Percentiles rank a stretch among this genome's conserved stretches.
phyloP scores from a whole-genome alignment of 2,329 filamentous ascomycete species.

The Arthrobotrys musiformis region DNA sequence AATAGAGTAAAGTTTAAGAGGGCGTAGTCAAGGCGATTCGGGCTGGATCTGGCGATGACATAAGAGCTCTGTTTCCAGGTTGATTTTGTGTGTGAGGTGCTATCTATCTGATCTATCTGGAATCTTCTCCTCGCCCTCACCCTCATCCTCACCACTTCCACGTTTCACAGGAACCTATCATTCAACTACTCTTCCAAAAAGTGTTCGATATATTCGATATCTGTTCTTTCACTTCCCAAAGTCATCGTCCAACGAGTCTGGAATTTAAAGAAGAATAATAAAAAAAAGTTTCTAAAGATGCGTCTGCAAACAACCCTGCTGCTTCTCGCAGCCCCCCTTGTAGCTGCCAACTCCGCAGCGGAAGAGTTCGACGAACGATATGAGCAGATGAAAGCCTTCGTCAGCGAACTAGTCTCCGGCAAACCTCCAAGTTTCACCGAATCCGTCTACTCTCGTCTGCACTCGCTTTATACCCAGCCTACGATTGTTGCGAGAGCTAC shows the following conservation, averaged over 20 bases:
- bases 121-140: neutral
- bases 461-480: conserved; percentile 74
- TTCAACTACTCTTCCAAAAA: neutral
- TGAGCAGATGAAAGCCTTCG: conserved; percentile 74
- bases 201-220: neutral
- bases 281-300: conserved; percentile 17
- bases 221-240: neutral
- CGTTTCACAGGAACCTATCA: conserved; percentile 16
- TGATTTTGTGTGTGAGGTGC: too few relatives aligned
- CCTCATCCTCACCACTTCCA: neutral
- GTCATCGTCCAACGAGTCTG: neutral
- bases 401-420: conserved; percentile 79
- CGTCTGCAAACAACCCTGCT: conserved; percentile 34
- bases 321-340: conserved; percentile 37
- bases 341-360: conserved; percentile 17
- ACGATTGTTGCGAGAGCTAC: conserved; percentile 66
- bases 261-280: neutral
- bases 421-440: conserved; percentile 85
- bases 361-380: conserved; percentile 66
- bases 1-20: too few relatives aligned
- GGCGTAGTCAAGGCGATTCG: neutral
- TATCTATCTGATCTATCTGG: neutral
- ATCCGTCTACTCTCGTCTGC: conserved; percentile 78
- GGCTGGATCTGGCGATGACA: conserved; percentile 26
- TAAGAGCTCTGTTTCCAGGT: conserved; percentile 12